Base-by-base conservation (phyloP, 2,329 filamentous ascomycete species). In the Microsporum canis region DNA sequence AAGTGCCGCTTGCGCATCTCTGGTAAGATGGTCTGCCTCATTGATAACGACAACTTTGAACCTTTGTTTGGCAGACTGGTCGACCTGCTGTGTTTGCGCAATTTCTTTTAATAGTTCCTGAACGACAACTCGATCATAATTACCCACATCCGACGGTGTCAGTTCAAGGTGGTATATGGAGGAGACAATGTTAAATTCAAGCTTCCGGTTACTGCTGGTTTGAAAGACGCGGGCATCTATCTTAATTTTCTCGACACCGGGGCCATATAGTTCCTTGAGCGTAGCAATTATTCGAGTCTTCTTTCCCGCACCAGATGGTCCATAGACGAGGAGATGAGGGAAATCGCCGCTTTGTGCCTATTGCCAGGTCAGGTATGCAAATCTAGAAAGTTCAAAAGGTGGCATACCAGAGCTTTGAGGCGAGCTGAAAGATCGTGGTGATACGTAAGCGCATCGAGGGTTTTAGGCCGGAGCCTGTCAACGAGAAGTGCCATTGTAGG, bases 41-140 rank as follows among this genome's bases (percentile, higher is more conserved):
- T 99, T 99, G 80, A 99, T 97, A 39, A 99, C 92, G 0, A 99
- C 94, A 0, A 99, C 91, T 77, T 99, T 99, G 82, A 99, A 99
- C 51, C 86, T 84, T 73, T 99, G 94, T 72, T 85, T 88, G 14
- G 95, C 95, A 10, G 85, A 82, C 67, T 94, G 81, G 73, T 99
- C 94, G n/a, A 99, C 94, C 77, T 99, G 95, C 73, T 99, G 94
- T 59, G 94, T 99, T 76, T 99, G 95, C 34, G 95, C 94, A 3
- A 99, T 92, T 75, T 99, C 94, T 75, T 99, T 99, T 57, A 99
- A 79, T 57, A 99, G 79, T 70, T 97, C 94, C 72, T 99, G 94
- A 12, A 99, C 82, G 1, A 99, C 94, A 2, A 99, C 94, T 60
- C 94, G 84, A 75, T 99, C 94, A 71, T 96, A 96, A 73, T 88